A percentile compares a stretch with the other conserved stretches of the same genome.
phyloP scores from a whole-genome alignment of 2,329 filamentous ascomycete species.

The Aureobasidium subglaciale region DNA sequence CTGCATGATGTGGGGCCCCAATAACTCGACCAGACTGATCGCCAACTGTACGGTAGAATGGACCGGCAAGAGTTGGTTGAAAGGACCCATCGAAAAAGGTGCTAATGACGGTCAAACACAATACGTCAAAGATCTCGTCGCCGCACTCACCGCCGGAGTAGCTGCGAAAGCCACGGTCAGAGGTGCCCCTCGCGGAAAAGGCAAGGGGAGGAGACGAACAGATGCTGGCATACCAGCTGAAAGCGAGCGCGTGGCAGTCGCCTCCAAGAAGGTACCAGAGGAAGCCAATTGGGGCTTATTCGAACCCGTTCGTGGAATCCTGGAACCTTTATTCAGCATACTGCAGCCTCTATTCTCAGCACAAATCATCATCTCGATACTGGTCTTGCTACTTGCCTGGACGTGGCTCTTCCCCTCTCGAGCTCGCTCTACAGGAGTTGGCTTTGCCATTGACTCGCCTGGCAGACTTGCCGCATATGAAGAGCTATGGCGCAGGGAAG shows the following conservation, averaged over 20 bases:
- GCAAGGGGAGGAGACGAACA: slow-evolving; percentile 47
- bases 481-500: slow-evolving; percentile 83
- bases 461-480: slow-evolving; percentile 79
- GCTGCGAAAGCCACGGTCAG: slow-evolving; percentile 52
- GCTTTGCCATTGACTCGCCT: slow-evolving; percentile 40
- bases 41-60: slow-evolving; percentile 91
- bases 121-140: slow-evolving; percentile 75
- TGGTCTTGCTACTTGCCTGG: slow-evolving; percentile 65
- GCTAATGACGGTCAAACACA: slow-evolving; percentile 81
- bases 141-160: slow-evolving; percentile 65
- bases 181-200: slow-evolving; percentile 34
- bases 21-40: slow-evolving; percentile 75
- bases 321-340: slow-evolving; percentile 65
- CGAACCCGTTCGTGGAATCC: slow-evolving; percentile 65
- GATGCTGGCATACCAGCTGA: slow-evolving; percentile 30
- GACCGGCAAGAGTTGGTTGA: slow-evolving; percentile 97
- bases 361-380: slow-evolving; percentile 68
- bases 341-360: slow-evolving; percentile 64
- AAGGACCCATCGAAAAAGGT: slow-evolving; percentile 92
- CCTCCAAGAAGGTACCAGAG: slow-evolving; percentile 27
- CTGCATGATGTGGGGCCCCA: slow-evolving; percentile 85
- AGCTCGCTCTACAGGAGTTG: slow-evolving; percentile 29
- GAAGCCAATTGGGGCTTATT: slow-evolving; percentile 64
- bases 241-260: slow-evolving; percentile 26
- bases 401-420: slow-evolving; percentile 51